Evolutionary conservation across 2,329 filamentous ascomycete genomes (phyloP).

Genomic region (Cytospora leucostoma): DNA sequence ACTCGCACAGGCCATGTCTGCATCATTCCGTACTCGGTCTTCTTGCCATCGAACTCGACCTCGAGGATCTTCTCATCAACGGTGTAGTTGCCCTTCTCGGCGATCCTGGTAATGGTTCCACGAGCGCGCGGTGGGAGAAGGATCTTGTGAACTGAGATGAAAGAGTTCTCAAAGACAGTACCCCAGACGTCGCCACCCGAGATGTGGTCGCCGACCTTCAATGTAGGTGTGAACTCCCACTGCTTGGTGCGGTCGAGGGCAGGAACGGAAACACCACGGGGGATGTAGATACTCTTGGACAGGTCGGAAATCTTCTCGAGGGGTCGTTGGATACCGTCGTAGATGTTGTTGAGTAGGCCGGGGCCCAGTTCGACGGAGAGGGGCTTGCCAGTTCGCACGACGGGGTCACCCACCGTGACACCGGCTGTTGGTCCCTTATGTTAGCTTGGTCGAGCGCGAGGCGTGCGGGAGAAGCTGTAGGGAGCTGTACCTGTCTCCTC

Average conservation of each 20-base stretch:
- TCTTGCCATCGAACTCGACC: slow-evolving; percentile 95
- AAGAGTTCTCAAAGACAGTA: slow-evolving; percentile 91
- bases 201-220: slow-evolving; percentile 97
- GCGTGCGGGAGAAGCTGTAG: slow-evolving; percentile 5
- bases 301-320: slow-evolving; percentile 78
- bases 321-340: slow-evolving; percentile 97
- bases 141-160: slow-evolving; percentile 91
- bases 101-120: slow-evolving; percentile 89
- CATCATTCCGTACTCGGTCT: slow-evolving; percentile 96
- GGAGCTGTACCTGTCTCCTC: slow-evolving; percentile 83
- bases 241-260: slow-evolving; percentile 88
- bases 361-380: slow-evolving; percentile 96
- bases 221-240: slow-evolving; percentile 90
- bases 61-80: slow-evolving; percentile 93
- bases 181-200: slow-evolving; percentile 96
- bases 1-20: slow-evolving; percentile 98
- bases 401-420: slow-evolving; percentile 93
- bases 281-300: slow-evolving; percentile 93
- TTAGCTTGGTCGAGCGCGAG: slow-evolving; percentile 22
- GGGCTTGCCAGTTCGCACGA: slow-evolving; percentile 87
- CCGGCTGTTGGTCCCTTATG: slow-evolving; percentile 63
- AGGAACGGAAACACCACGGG: slow-evolving; percentile 85
- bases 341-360: slow-evolving; percentile 97
- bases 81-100: slow-evolving; percentile 87
- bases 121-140: slow-evolving; percentile 85